These are phyloP conservation scores for Crepidotus variabilis DNA, from an alignment of 768 basidiomycete species.

Conservation along the genomic window DNA sequence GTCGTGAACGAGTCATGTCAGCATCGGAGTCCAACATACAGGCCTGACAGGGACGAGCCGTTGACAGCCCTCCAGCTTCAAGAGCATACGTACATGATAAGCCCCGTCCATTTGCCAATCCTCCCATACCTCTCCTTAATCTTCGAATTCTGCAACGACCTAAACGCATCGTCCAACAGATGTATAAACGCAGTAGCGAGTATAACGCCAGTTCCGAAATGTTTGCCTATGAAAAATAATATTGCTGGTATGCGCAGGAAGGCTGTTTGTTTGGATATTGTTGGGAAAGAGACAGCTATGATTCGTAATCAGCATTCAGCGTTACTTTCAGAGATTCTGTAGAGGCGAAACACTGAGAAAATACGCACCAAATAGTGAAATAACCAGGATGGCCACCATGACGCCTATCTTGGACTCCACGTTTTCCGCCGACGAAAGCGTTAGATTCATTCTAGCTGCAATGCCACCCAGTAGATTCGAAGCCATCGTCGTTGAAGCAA, in stretches of 20 bases:
- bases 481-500: not conserved
- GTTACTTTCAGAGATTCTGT: too few relatives aligned
- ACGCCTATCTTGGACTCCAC: conserved; percentile 23
- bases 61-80: too few relatives aligned
- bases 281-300: conserved; percentile 70
- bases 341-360: too few relatives aligned
- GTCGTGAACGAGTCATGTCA: conserved; percentile 1
- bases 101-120: conserved; percentile 58
- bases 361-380: conserved; percentile 62
- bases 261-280: conserved; percentile 50
- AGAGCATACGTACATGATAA: conserved; percentile 59
- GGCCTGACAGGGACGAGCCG: too few relatives aligned
- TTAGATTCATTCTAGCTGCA: conserved; percentile 1
- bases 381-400: conserved; percentile 50
- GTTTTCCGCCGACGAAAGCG: conserved; percentile 1
- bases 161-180: conserved; percentile 74
- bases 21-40: too few relatives aligned
- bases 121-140: conserved; percentile 43
- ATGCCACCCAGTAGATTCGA: not conserved
- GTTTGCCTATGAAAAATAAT: conserved; percentile 82
- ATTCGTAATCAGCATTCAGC: too few relatives aligned
- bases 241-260: conserved; percentile 61
- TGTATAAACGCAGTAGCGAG: conserved; percentile 82
- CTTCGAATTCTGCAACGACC: conserved; percentile 43
- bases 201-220: conserved; percentile 85